These are phyloP conservation scores for Chlorophyllum brunneum DNA, from an alignment of 768 basidiomycete genomes.

Conservation along the genomic window DNA sequence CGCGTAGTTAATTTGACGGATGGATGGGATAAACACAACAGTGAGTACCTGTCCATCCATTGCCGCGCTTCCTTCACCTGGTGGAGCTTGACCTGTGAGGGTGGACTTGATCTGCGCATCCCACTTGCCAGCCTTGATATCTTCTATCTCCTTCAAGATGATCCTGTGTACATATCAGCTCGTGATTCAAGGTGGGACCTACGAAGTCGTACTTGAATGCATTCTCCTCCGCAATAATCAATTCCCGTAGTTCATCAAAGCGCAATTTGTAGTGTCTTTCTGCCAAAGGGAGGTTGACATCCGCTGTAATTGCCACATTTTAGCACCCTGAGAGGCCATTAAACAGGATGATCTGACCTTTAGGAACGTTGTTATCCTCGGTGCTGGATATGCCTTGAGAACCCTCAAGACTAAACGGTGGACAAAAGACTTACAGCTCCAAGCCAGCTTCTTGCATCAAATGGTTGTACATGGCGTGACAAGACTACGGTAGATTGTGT, in stretches of 20 bases:
- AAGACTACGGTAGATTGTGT: constrained; percentile 43
- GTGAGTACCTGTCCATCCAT: background rate
- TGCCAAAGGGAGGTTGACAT: constrained; percentile 64
- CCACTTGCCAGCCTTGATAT: constrained; percentile 66
- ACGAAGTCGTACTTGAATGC: constrained; percentile 65
- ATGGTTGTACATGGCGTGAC: constrained; percentile 59
- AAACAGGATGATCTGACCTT: constrained; percentile 36
- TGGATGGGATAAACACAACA: background rate
- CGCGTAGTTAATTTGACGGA: background rate
- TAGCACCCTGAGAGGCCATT: background rate
- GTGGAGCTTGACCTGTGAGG: constrained; percentile 20
- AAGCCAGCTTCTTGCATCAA: constrained; percentile 68
- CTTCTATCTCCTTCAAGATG: constrained; percentile 71
- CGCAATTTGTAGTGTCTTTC: constrained; percentile 70
- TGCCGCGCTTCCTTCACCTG: background rate
- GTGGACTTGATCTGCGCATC: constrained; percentile 46
- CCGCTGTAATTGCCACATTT: constrained; percentile 40
- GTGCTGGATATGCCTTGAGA: constrained; percentile 27
- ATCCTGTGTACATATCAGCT: constrained; percentile 36
- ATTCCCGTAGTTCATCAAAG: constrained; percentile 64
- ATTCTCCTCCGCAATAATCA: constrained; percentile 69
- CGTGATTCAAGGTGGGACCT: background rate
- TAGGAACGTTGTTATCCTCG: constrained; percentile 48
- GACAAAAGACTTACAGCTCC: constrained; percentile 46
- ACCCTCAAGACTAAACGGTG: constrained; percentile 3